Evolutionary conservation across 2,329 filamentous ascomycete species (phyloP).

Genomic region (Thyridium curvatum): DNA sequence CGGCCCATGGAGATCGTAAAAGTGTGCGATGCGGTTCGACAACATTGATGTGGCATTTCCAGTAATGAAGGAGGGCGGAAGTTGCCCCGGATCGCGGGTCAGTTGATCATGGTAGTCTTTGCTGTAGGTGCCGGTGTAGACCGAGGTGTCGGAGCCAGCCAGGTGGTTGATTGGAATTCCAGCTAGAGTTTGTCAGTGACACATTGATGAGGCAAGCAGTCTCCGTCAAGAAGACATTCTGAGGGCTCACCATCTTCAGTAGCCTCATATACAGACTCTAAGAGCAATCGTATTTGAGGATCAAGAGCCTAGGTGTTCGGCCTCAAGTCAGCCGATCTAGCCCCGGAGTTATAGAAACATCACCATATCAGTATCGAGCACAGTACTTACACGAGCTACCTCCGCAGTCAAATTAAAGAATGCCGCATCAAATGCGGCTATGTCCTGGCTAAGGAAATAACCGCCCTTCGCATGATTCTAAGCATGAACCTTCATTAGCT

Average conservation of each 20-base stretch:
- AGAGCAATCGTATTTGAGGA: constrained; percentile 11
- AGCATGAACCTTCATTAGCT: too few relatives aligned
- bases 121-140: constrained; percentile 15
- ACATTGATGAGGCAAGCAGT: too few relatives aligned
- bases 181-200: too few relatives aligned
- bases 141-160: constrained; percentile 11
- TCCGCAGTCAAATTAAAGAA: constrained; percentile 29
- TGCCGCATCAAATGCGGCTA: constrained; percentile 20
- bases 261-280: constrained; percentile 16
- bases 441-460: constrained; percentile 23
- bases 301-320: constrained; percentile 11
- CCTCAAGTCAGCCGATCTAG: constrained; percentile 12
- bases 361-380: too few relatives aligned
- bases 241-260: constrained; percentile 16
- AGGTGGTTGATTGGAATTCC: constrained; percentile 12
- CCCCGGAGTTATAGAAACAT: constrained; percentile 11
- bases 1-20: background rate
- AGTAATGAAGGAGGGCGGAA: constrained; percentile 20
- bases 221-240: too few relatives aligned
- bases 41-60: constrained; percentile 20
- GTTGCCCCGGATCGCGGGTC: constrained; percentile 12
- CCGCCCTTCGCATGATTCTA: constrained; percentile 23
- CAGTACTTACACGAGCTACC: constrained; percentile 17
- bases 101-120: constrained; percentile 18
- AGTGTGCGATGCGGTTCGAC: constrained; percentile 6